A percentile compares a stretch with the other conserved stretches of the same genome.
Evolutionary conservation across 1,139 yeast genomes (phyloP).

Genomic region (Suhomyces coccinellae): DNA sequence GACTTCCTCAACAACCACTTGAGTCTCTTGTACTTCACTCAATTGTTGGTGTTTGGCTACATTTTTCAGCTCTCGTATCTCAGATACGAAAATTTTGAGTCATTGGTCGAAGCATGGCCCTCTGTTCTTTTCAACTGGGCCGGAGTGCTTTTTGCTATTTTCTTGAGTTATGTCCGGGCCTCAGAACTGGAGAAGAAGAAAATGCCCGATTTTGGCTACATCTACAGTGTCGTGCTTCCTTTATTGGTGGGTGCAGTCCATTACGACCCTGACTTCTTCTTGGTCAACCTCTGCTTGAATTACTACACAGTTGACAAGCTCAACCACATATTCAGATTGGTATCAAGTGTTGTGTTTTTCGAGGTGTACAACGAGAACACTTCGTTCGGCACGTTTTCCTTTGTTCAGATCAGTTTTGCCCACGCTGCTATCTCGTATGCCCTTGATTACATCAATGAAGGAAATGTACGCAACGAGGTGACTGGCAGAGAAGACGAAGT

Average conservation of each 20-base stretch:
- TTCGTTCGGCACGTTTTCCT: slow-evolving; percentile 21
- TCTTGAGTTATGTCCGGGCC: slow-evolving; percentile 30
- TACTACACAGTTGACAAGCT: slow-evolving; percentile 38
- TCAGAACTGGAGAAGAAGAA: slow-evolving; percentile 17
- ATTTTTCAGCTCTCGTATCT: slow-evolving; percentile 34
- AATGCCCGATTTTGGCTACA: slow-evolving; percentile 41
- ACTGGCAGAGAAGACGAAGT: slow-evolving; percentile 9
- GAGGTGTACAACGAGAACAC: slow-evolving; percentile 31
- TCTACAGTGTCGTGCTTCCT: slow-evolving; percentile 40
- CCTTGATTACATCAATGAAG: slow-evolving; percentile 33
- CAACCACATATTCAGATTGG: slow-evolving; percentile 31
- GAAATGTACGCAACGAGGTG: slow-evolving; percentile 11
- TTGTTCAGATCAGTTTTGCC: slow-evolving; percentile 26
- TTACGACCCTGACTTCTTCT: slow-evolving; percentile 25
- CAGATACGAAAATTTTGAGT: slow-evolving; percentile 19
- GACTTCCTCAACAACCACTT: slow-evolving; percentile 42
- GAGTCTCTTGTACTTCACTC: slow-evolving; percentile 33
- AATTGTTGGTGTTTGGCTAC: slow-evolving; percentile 33
- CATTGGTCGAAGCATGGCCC: slow-evolving; percentile 22
- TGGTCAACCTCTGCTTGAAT: slow-evolving; percentile 38
- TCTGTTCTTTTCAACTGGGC: slow-evolving; percentile 36
- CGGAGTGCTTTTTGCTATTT: slow-evolving; percentile 35
- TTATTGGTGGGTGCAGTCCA: slow-evolving; percentile 25
- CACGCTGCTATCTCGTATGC: slow-evolving; percentile 27
- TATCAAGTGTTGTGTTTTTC: slow-evolving; percentile 32